Evolutionary conservation across 306 rosid genomes (phyloP), one percentile per base, ranked within the genome.

Genomic region (Vigna angularis): DNA sequence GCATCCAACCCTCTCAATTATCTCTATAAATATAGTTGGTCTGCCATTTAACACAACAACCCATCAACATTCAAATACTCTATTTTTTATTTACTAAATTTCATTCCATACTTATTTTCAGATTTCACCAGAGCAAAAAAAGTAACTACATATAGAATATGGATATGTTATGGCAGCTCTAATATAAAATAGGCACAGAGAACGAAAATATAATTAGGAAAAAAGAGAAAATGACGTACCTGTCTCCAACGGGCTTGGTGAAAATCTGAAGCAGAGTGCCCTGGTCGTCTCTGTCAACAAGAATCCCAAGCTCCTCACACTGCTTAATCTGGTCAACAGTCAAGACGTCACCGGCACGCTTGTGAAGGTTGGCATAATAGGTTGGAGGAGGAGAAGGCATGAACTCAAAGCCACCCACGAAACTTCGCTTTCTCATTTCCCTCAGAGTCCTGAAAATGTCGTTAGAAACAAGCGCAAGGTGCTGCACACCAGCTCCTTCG

Each of bases 381-480:
- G 99, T 93, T 0, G 97, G 97, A 8, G 99, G 98, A 34, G 99
- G 98, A 6, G 96, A 61, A 36, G 98, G 98, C 98, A 95, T 91
- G 83, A 95, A 95, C 61, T 95, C 97, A 47, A 95, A 95, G 0
- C 99, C 99, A 11, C 96, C 98, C 2, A 89, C 9, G 3, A 73
- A 55, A 62, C 93, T 90, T 9, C 98, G 47, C 82, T 84, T 70
- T 61, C 97, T 85, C 99, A 95, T 95, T 73, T 95, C 98, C 75
- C 96, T 86, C 52, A 95, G 45, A 0, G 98, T 95, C 30, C 66
- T 79, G 86, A 95, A 92, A 16, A 95, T 95, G 72, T 93, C 93
- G 2, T 74, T 77, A 42, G 85, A 70, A 69, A 69, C 74, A 56
- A 95, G 70, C 0, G 99, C 99, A 79, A 95, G 42, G 57, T 95